These are phyloP conservation scores for Nigrograna mackinnonii DNA, from an alignment of 2,329 filamentous ascomycete species.

Conservation along the genomic window DNA sequence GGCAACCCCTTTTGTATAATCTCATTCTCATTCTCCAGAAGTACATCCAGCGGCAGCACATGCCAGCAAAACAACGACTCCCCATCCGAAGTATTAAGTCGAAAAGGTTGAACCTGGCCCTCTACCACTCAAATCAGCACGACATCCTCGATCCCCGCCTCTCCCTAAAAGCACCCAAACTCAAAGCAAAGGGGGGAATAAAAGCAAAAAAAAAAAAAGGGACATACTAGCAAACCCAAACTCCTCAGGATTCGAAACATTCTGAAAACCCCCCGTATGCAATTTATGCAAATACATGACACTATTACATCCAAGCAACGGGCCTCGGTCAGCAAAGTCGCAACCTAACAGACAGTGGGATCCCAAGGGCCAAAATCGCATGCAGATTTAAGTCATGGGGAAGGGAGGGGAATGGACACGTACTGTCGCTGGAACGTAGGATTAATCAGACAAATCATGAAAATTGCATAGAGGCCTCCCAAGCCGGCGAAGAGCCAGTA, in stretches of 20 bases:
- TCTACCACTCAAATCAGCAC: conserved; percentile 52
- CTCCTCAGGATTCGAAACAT: conserved; percentile 74
- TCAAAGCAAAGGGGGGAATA: neutral
- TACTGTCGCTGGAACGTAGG: conserved; percentile 82
- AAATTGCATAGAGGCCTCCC: conserved; percentile 67
- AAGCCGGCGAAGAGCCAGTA: conserved; percentile 50
- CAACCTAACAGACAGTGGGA: too few relatives aligned
- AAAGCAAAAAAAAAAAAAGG: conserved; percentile 1
- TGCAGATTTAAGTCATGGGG: too few relatives aligned
- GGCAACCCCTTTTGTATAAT: conserved; percentile 48
- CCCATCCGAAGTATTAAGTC: conserved; percentile 72
- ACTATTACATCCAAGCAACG: conserved; percentile 49
- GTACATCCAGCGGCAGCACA: conserved; percentile 77
- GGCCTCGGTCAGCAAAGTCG: neutral
- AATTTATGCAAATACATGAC: conserved; percentile 83
- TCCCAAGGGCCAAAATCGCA: too few relatives aligned
- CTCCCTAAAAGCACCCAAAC: too few relatives aligned
- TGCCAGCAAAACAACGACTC: conserved; percentile 89
- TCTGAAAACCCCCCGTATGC: conserved; percentile 71
- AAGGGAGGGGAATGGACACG: too few relatives aligned
- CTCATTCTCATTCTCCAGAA: conserved; percentile 69
- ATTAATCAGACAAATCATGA: conserved; percentile 67
- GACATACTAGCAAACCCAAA: conserved; percentile 81
- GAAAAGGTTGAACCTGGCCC: conserved; percentile 88
- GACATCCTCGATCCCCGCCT: too few relatives aligned